Evolutionary conservation across 306 rosid species (phyloP), one percentile per base, ranked within the genome.

Genomic region (Trifolium dubium): DNA sequence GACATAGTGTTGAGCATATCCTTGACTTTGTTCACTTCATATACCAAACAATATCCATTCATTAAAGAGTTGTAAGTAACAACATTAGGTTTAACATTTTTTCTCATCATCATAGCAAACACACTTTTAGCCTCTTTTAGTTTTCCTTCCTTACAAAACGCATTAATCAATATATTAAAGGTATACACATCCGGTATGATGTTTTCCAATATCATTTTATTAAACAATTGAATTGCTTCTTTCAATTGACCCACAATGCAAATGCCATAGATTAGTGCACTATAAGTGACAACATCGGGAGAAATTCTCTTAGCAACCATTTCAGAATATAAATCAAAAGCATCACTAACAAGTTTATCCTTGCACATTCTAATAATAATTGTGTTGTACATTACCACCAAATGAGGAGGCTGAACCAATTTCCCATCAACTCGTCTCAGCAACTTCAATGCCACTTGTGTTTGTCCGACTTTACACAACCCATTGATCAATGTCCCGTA

Each of bases 371-470:
- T 5, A 39, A 37, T 50, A 64, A 64, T 64, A 23, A 64, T 17
- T 0, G 9, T 5, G 10, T 0, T 64, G 32, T 37, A 64, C 69
- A 39, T 64, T 18, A 64, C 69, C 69, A 64, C 69, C 69, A 10
- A 14, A 17, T 17, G 0, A 8, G 8, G 0, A 8, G 8, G 46
- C 0, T 3, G 23, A 10, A 35, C 47, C 30, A 35, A 15, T 5
- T 62, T 35, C 4, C 67, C 67, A 8, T 62, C 67, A 35, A 62
- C 12, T 37, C 14, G 68, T 62, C 68, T 37, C 4, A 63, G 8
- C 50, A 63, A 17, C 2, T 37, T 4, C 0, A 63, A n/a, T 0
- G 68, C 49, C 9, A 31, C 15, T 37, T 5, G 4, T 17, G 49
- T 37, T 37, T 35, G 4, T 63, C 68, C 49, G 0, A 5, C 3